Percentiles rank a stretch among this genome's conserved stretches.
phyloP scores from a whole-genome alignment of 345 rosid genomes.

The Sisymbrium irio region DNA sequence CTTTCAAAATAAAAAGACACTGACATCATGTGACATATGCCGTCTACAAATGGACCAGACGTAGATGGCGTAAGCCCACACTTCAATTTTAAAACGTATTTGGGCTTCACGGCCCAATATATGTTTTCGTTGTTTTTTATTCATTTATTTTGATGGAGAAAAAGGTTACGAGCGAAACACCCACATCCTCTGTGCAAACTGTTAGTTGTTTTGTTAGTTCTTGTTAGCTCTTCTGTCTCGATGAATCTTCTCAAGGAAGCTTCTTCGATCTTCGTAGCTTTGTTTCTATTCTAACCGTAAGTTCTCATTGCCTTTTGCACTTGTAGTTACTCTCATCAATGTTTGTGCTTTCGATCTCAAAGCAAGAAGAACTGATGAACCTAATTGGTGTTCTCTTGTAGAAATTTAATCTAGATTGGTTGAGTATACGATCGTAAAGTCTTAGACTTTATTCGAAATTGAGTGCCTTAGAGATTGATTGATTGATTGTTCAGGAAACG shows the following conservation, averaged over 20 bases:
- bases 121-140: background rate
- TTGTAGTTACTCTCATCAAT: background rate
- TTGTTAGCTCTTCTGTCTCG: slow-evolving; percentile 1
- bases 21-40: background rate
- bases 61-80: slow-evolving; percentile 8
- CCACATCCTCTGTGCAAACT: background rate
- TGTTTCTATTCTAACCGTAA: slow-evolving; percentile 19
- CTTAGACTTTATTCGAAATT: background rate
- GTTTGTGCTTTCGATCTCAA: background rate
- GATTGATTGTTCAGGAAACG: background rate
- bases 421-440: background rate
- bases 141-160: background rate
- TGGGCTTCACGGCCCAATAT: slow-evolving; percentile 19
- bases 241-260: slow-evolving; percentile 20
- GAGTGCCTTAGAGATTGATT: background rate
- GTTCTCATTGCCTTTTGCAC: background rate
- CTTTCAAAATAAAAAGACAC: background rate
- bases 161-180: background rate
- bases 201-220: slow-evolving; percentile 3
- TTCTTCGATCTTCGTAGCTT: slow-evolving; percentile 14
- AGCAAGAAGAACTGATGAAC: slow-evolving; percentile 11
- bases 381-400: background rate
- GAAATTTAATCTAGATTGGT: background rate
- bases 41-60: background rate
- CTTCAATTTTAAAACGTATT: background rate